Evolutionary conservation across 352 stramenopile species (phyloP).

Genomic region (Thalassiosira livingstoniorum): DNA sequence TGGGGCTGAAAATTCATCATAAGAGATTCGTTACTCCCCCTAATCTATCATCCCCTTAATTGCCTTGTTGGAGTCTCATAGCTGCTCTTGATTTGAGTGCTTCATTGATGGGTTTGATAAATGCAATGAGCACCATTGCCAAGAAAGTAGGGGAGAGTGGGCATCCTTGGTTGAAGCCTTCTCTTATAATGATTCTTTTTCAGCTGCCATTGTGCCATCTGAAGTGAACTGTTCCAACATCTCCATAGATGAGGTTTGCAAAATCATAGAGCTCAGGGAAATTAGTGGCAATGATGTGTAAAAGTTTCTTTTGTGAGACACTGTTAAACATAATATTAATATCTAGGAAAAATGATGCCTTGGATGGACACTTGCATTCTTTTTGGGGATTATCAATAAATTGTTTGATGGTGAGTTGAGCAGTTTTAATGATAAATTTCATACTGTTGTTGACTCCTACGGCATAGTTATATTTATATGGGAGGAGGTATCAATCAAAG

Average conservation of each 20-base stretch:
- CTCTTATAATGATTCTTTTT: conserved; percentile 17
- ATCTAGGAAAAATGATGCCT: conserved; percentile 23
- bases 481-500: no score
- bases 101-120: neutral
- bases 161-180: conserved; percentile 45
- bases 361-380: neutral
- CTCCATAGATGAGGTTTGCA: conserved; percentile 20
- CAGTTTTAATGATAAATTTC: conserved; percentile 37
- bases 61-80: neutral
- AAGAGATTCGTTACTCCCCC: conserved; percentile 24
- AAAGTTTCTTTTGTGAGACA: conserved; percentile 16
- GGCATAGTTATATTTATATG: conserved; percentile 44
- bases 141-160: conserved; percentile 37
- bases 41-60: conserved; percentile 19
- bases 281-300: conserved; percentile 15
- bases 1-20: neutral
- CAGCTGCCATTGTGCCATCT: conserved; percentile 23
- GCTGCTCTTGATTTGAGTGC: neutral
- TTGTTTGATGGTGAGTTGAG: conserved; percentile 28
- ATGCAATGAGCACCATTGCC: conserved; percentile 18
- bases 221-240: conserved; percentile 18
- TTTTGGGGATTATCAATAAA: conserved; percentile 23
- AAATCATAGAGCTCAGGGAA: conserved; percentile 31
- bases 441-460: conserved; percentile 20
- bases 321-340: conserved; percentile 57